Base-by-base conservation (phyloP, 306 rosid species). In the Delonix regia region DNA sequence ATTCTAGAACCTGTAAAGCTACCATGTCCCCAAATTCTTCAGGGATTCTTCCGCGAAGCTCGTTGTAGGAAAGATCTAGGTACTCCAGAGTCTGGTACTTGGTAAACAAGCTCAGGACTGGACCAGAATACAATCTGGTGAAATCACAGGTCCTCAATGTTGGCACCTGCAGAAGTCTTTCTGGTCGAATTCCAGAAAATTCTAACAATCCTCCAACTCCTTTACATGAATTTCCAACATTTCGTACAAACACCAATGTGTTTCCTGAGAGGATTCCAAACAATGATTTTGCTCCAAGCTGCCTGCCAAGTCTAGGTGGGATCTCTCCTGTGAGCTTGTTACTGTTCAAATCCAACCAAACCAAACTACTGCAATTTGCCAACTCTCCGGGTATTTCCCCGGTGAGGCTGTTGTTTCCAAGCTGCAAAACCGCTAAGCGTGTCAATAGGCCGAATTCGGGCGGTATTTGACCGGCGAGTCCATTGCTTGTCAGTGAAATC, bases 271-370 rank as follows among this genome's bases (percentile, higher is more conserved):
- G 94, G 71, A 92, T 92, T 4, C 99, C 99, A 59, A 67, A 86
- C 84, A 89, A 86, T 9, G 99, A 85, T 71, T 89, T 87, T 13
- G 97, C 92, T 56, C 99, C 98, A 49, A 10, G 86, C 90, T 95
- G 99, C 75, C 99, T 88, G 5, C 99, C 99, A 39, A 95, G 96
- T 65, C 92, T 85, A 13, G 98, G 87, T 18, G 99, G 99, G 82
- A 95, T 95, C 81, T 91, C 97, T 12, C 99, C 99, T 1, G 93
- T 93, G 63, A 95, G 98, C 84, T 86, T 91, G 87, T 95, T 95
- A 83, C 99, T 92, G 87, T 92, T 95, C 89, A 95, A 91, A 63
- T 95, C 99, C 95, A 95, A 78, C 99, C 99, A 95, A 81, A 95
- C 99, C 89, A 95, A 86, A 80, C 91, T 92, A 83, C 83, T 92